Evolutionary conservation across 108 stramenopile species (phyloP).

Genomic region (Fragilaria radians): DNA sequence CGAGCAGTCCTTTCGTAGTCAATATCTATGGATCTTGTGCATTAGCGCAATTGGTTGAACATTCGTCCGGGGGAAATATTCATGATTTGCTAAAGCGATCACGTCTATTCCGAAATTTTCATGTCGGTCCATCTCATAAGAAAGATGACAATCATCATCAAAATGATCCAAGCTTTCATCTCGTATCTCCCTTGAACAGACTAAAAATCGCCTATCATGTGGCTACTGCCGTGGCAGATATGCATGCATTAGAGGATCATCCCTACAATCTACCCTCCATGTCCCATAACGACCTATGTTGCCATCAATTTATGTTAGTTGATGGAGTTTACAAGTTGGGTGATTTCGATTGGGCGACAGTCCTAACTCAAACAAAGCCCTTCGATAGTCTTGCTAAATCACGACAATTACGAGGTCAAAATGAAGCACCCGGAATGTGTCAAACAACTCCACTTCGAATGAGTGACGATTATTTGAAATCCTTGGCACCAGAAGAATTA

Average conservation of each 20-base stretch:
- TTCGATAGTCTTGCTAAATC: too few relatives aligned
- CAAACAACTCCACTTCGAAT: too few relatives aligned
- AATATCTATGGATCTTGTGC: constrained; percentile 6
- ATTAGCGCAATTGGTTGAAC: constrained; percentile 3
- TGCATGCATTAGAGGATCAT: constrained; percentile 9
- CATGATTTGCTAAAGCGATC: constrained; percentile 10
- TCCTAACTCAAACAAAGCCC: too few relatives aligned
- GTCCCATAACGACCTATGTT: constrained; percentile 11
- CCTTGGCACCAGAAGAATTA: too few relatives aligned
- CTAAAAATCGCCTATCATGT: constrained; percentile 2
- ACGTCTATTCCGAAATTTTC: background rate
- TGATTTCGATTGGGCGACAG: constrained; percentile 4
- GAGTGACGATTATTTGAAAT: too few relatives aligned
- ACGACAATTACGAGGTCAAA: too few relatives aligned
- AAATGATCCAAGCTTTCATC: background rate
- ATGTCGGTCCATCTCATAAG: too few relatives aligned
- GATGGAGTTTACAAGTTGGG: constrained; percentile 12
- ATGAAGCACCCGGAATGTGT: too few relatives aligned
- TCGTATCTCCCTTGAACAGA: background rate
- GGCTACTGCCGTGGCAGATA: constrained; percentile 9
- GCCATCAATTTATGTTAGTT: constrained; percentile 9
- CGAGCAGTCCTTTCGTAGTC: background rate
- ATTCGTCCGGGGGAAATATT: constrained; percentile 2
- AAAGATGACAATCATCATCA: too few relatives aligned
- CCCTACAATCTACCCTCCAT: constrained; percentile 1